A percentile compares a stretch with the other conserved stretches of the same genome.
phyloP scores from a whole-genome alignment of 768 basidiomycete genomes.

The Butyriboletus loyo region DNA sequence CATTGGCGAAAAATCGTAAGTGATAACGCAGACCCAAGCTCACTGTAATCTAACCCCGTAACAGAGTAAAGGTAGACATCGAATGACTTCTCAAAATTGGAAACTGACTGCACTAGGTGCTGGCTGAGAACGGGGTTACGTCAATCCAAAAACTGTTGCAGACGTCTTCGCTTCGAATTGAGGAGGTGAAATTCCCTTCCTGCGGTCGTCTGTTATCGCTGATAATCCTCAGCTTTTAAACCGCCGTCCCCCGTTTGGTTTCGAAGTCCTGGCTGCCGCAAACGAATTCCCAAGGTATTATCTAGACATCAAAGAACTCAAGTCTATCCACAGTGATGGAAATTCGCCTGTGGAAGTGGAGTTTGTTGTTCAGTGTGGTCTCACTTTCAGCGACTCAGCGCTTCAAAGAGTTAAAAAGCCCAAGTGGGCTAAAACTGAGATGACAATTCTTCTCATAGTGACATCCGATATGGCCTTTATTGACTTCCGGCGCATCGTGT shows the following conservation, averaged over 20 bases:
- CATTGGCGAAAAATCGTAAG: slow-evolving; percentile 92
- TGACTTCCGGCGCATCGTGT: slow-evolving; percentile 81
- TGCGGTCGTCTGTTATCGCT: neutral
- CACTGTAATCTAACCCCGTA: neutral
- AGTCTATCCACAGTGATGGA: slow-evolving; percentile 41
- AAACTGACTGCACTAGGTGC: slow-evolving; percentile 46
- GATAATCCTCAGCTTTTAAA: slow-evolving; percentile 57
- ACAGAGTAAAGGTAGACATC: slow-evolving; percentile 25
- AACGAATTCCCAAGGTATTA: slow-evolving; percentile 65
- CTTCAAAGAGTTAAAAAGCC: slow-evolving; percentile 44
- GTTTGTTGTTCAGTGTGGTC: slow-evolving; percentile 55
- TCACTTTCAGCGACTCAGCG: slow-evolving; percentile 34
- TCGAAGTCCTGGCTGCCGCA: slow-evolving; percentile 58
- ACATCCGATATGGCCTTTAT: slow-evolving; percentile 74
- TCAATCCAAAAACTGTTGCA: slow-evolving; percentile 55
- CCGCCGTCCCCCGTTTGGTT: slow-evolving; percentile 71
- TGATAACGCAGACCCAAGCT: neutral
- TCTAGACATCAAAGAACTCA: slow-evolving; percentile 49
- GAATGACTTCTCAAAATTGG: neutral
- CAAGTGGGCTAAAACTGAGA: slow-evolving; percentile 46
- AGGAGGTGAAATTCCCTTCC: slow-evolving; percentile 44
- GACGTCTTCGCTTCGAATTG: slow-evolving; percentile 59
- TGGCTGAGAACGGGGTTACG: slow-evolving; percentile 71
- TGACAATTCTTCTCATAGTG: slow-evolving; percentile 69
- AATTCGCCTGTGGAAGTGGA: slow-evolving; percentile 54